A percentile compares a stretch with the other conserved stretches of the same genome.
Evolutionary conservation across 805 yeast genomes (phyloP).

Genomic region (Ogataea wickerhamii): DNA sequence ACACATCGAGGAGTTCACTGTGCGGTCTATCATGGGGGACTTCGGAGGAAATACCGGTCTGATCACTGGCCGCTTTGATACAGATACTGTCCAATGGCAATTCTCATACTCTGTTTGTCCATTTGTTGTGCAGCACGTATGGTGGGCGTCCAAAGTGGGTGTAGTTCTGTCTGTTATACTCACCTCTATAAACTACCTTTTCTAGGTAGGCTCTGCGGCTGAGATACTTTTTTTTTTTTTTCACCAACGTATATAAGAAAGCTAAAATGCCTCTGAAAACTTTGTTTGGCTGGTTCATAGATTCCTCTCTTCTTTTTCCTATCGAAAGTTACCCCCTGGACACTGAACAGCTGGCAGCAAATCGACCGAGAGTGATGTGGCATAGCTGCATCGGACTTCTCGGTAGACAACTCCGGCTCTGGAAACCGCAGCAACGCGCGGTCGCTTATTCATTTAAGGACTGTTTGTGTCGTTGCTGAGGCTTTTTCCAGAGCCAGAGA

Average conservation of each 20-base stretch:
- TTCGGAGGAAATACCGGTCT: slow-evolving; percentile 86
- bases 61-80: slow-evolving; percentile 66
- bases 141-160: slow-evolving; percentile 85
- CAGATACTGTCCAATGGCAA: slow-evolving; percentile 46
- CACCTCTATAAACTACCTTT: slow-evolving; percentile 29
- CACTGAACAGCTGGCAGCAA: no score
- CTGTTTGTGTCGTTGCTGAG: not conserved
- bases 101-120: slow-evolving; percentile 74
- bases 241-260: slow-evolving; percentile 3
- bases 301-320: slow-evolving; percentile 17
- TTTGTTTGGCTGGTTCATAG: no score
- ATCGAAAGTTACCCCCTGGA: slow-evolving; percentile 31
- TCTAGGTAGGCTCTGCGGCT: not conserved
- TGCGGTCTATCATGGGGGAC: slow-evolving; percentile 95
- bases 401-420: slow-evolving; percentile 1
- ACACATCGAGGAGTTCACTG: slow-evolving; percentile 74
- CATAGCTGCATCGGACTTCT: no score
- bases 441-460: slow-evolving; percentile 37
- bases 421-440: not conserved
- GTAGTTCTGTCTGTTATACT: slow-evolving; percentile 39
- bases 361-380: no score
- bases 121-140: slow-evolving; percentile 81
- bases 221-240: slow-evolving; percentile 1
- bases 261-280: no score
- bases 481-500: slow-evolving; percentile 12